These are phyloP conservation scores for Flaveria brownii DNA, from an alignment of 129 eudicot genomes.

Conservation along the genomic window DNA sequence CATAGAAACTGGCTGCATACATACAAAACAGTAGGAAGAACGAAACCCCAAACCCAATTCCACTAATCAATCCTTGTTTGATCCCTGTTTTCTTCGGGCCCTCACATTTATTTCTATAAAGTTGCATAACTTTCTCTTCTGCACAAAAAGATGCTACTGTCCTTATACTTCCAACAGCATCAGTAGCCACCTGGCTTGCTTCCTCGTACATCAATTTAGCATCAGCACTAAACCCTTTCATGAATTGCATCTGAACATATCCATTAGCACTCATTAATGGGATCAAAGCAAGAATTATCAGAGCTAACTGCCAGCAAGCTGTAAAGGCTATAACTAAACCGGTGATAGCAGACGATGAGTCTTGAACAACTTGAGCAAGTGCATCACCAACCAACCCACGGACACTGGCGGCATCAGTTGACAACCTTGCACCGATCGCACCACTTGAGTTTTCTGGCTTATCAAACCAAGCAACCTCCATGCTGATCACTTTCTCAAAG, in stretches of 20 bases:
- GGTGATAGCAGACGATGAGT: slow-evolving; percentile 45
- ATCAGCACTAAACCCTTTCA: slow-evolving; percentile 89
- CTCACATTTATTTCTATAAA: slow-evolving; percentile 66
- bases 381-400: slow-evolving; percentile 85
- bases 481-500: slow-evolving; percentile 67
- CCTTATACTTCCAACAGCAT: slow-evolving; percentile 91
- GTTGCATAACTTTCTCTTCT: slow-evolving; percentile 71
- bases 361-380: slow-evolving; percentile 76
- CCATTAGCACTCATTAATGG: slow-evolving; percentile 74
- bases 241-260: slow-evolving; percentile 64
- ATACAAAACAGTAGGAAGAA: slow-evolving; percentile 54
- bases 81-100: slow-evolving; percentile 71
- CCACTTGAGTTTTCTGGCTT: slow-evolving; percentile 78
- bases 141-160: slow-evolving; percentile 94
- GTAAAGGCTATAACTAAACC: slow-evolving; percentile 68
- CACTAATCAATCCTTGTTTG: slow-evolving; percentile 78
- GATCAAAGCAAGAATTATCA: slow-evolving; percentile 64
- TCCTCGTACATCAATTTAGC: slow-evolving; percentile 90
- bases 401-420: slow-evolving; percentile 73
- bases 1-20: slow-evolving; percentile 70
- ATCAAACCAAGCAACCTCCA: slow-evolving; percentile 95
- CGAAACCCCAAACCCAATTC: slow-evolving; percentile 73
- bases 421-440: slow-evolving; percentile 74
- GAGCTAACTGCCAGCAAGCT: slow-evolving; percentile 83
- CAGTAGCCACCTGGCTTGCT: slow-evolving; percentile 89